Base-by-base conservation (phyloP, 2,329 filamentous ascomycete species). In the Xylaria sp. region DNA sequence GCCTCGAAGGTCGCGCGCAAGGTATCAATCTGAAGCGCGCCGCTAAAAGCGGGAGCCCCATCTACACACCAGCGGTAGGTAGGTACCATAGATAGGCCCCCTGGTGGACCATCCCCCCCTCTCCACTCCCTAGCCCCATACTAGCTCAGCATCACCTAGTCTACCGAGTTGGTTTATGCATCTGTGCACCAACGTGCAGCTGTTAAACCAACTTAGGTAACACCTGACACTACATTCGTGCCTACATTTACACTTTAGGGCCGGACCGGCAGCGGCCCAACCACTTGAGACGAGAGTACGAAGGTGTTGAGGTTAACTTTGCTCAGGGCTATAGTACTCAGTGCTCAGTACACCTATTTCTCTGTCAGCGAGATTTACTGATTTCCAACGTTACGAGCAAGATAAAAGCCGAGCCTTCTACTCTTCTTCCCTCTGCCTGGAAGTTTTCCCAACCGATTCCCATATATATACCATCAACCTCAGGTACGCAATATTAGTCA, bases 11-110 rank as follows among this genome's bases (percentile, higher is more conserved):
- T 31, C 55, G 39, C 23, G 23, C 28, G 15, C 25, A 36, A 23
- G n/a, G 46, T 33, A 67, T 63, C 57, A 55, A 36, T 46, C 52
- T 60, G 62, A 71, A 65, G 66, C 49, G 68, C 36, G 71, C 68
- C 71, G 63, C 71, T 72, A 72, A 72, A 70, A 71, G 66, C 71
- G 71, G 71, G 71, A 72, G 63, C 57, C 68, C 61, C 71, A 68
- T 67, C 51, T 58, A 51, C 31, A 28, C 67, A 65, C 43, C 28
- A 28, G 28, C 28, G 6, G 28, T 28, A 60, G 56, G 49, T 46
- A 55, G 57, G 49, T 48, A 55, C 55, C 64, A 48, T 55, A 59
- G 59, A 66, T 62, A 66, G 64, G 60, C 57, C 61, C 54, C 64
- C 31, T 64, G 41, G 67, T 58, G 67, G 67, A 36, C 48, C 52